A percentile compares a stretch with the other conserved stretches of the same genome.
Conservation (phyloP, 2,329 filamentous ascomycete species). For the Cadophora sp. region DNA sequence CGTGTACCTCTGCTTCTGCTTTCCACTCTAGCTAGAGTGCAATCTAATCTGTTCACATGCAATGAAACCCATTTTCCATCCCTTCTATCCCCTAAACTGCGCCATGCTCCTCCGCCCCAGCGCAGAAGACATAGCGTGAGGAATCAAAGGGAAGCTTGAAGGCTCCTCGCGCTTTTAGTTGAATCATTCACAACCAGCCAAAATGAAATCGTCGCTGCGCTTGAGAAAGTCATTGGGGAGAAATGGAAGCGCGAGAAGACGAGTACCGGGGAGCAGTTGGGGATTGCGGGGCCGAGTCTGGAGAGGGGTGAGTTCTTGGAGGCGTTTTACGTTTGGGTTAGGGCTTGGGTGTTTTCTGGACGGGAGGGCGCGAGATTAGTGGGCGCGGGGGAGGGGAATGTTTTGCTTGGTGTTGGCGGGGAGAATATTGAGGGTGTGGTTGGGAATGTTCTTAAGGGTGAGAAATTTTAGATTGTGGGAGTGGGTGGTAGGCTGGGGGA, state of each 20-base stretch:
- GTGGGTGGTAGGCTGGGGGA: no score
- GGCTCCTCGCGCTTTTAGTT: no score
- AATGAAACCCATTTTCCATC: no score
- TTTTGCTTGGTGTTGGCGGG: conserved; percentile 7
- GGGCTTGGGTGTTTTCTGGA: background rate
- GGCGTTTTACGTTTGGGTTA: conserved; percentile 14
- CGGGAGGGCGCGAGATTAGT: background rate
- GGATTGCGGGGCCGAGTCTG: conserved; percentile 26
- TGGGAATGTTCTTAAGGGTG: background rate
- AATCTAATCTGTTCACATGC: no score
- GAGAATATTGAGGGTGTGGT: conserved; percentile 16
- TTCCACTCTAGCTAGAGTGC: no score
- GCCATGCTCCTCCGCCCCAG: no score
- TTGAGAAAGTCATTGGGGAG: conserved; percentile 40
- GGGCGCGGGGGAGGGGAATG: background rate
- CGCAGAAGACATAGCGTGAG: no score
- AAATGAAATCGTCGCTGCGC: conserved; percentile 42
- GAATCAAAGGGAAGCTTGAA: no score
- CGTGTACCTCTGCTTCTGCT: no score
- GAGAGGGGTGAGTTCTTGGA: conserved; percentile 29
- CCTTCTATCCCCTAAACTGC: no score
- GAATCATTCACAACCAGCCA: conserved; percentile 44
- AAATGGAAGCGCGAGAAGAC: conserved; percentile 37
- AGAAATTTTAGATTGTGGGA: background rate
- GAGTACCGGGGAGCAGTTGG: conserved; percentile 16